phyloP scores from a whole-genome alignment of 108 stramenopile genomes.

The Schizochytrium sp. region DNA sequence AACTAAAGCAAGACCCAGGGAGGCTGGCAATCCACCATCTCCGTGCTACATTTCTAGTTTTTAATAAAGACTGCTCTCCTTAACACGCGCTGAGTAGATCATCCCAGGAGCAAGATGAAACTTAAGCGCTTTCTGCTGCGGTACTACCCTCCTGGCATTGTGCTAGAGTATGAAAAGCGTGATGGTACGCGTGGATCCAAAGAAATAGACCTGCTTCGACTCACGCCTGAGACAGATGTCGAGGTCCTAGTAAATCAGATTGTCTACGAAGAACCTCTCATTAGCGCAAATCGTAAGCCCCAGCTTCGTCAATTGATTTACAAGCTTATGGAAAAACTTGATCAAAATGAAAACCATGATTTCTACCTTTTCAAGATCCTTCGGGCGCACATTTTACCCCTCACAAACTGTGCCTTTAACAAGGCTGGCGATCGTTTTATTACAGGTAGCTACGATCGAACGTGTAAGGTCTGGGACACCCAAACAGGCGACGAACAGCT shows the following conservation, averaged over 20 bases:
- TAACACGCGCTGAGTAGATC: no score
- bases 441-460: constrained; percentile 80
- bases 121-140: constrained; percentile 76
- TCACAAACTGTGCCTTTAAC: constrained; percentile 84
- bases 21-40: no score
- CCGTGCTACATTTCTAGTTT: no score
- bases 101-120: constrained; percentile 68
- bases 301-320: constrained; percentile 76
- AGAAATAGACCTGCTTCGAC: constrained; percentile 79
- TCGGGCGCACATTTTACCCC: constrained; percentile 79
- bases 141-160: constrained; percentile 81
- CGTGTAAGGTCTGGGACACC: constrained; percentile 83
- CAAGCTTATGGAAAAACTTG: constrained; percentile 73
- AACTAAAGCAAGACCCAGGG: no score
- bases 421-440: constrained; percentile 81
- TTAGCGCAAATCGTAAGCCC: constrained; percentile 73
- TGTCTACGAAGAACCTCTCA: constrained; percentile 79
- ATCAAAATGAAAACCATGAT: constrained; percentile 71
- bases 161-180: constrained; percentile 77
- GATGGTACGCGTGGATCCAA: constrained; percentile 78
- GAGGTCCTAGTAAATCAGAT: constrained; percentile 79
- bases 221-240: constrained; percentile 73
- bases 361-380: constrained; percentile 82
- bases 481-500: constrained; percentile 79
- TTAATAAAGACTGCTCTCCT: no score